phyloP scores from a whole-genome alignment of 352 stramenopile genomes.

The Pythium folliculosum region DNA sequence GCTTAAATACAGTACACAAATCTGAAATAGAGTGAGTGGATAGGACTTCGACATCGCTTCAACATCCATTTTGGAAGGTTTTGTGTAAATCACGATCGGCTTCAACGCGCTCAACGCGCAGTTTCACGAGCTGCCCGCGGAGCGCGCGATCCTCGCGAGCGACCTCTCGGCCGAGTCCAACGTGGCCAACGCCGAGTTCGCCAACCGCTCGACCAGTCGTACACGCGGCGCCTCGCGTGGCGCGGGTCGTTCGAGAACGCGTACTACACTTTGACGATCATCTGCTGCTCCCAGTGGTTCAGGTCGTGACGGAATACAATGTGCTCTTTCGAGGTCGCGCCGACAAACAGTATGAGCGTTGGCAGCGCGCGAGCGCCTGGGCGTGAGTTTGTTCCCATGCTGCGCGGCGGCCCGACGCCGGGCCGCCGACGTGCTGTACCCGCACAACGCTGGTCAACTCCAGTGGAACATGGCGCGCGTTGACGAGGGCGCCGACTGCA shows the following conservation, averaged over 20 bases:
- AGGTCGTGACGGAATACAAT: slow-evolving; percentile 43
- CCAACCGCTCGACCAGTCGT: slow-evolving; percentile 26
- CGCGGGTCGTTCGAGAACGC: slow-evolving; percentile 29
- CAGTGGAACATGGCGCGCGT: background rate
- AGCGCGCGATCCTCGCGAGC: background rate
- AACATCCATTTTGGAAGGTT: no score
- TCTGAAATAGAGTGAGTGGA: no score
- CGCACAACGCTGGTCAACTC: slow-evolving; percentile 7
- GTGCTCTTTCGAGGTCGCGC: slow-evolving; percentile 30
- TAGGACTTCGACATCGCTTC: no score
- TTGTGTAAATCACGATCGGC: background rate
- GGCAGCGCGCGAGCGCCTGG: background rate
- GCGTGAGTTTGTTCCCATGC: background rate
- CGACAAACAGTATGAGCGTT: slow-evolving; percentile 41
- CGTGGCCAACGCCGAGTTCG: background rate
- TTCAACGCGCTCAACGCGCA: slow-evolving; percentile 23
- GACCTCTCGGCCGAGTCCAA: slow-evolving; percentile 7
- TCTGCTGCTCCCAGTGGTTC: slow-evolving; percentile 30
- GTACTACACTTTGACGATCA: slow-evolving; percentile 34
- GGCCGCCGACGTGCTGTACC: slow-evolving; percentile 6
- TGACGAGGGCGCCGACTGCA: background rate
- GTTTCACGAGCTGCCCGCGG: slow-evolving; percentile 1
- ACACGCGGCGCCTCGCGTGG: slow-evolving; percentile 22
- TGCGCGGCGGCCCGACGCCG: background rate
- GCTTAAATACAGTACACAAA: no score